Evolutionary conservation across 2,329 filamentous ascomycete genomes (phyloP), one percentile per base, ranked within the genome.

Genomic region (Dactylellina parvicollis): DNA sequence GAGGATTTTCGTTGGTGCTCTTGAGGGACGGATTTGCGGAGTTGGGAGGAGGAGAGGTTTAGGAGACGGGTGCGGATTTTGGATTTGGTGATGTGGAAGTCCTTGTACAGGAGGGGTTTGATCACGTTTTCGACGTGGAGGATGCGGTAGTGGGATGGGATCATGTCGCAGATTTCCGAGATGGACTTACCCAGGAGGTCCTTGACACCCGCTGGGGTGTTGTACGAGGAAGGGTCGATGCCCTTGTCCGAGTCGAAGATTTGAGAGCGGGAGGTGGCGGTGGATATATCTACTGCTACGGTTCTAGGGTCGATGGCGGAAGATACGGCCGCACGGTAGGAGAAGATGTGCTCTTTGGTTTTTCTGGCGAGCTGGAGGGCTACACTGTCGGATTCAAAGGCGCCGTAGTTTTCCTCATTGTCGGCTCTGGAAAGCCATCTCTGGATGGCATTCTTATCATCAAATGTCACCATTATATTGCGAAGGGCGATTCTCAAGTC

Each of bases 81-180:
- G 3, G 70, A 34, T 47, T 79, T 79, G 44, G 77, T 78, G 14
- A 36, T 24, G 32, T 77, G 61, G 72, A 83, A 83, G 5, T 76
- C 77, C 0, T 44, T 26, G 4, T 79, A 75, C 2, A 82, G 76
- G 26, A 81, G 78, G 1, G 72, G 69, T 8, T 81, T 80, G 28
- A 82, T 57, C 4, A 83, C 77, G 32, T 80, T 80, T 66, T 83
- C 81, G 8, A 82, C 78, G 44, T 83, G 81, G 4, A 82, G 76
- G 36, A 82, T 78, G 4, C 81, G 79, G 66, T 80, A 80, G 2
- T 71, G 7, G 2, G 74, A 9, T 3, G 80, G 79, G 24, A 82
- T 78, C 4, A 75, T 54, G 30, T 59, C 74, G n/a, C 78, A 79
- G 24, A 82, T 80, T 24, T 81, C 72, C 34, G 79, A 75, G 2